Conservation (phyloP, 768 basidiomycete species). For the Russula sp. region DNA sequence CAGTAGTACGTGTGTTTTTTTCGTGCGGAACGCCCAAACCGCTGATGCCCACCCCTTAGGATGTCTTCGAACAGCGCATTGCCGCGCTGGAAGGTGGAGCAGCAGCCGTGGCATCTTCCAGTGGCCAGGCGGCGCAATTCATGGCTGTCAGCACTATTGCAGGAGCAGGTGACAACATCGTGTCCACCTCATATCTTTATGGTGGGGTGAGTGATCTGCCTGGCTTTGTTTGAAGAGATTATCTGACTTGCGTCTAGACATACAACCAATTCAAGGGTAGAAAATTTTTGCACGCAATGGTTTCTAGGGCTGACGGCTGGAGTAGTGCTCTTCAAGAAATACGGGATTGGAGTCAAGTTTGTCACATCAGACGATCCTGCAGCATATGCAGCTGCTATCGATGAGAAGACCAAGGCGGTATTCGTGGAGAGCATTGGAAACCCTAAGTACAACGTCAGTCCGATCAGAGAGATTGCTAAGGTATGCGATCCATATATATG, state of each 20-base stretch:
- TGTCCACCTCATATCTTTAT: conserved; percentile 62
- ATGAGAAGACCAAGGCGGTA: conserved; percentile 71
- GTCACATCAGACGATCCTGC: conserved; percentile 50
- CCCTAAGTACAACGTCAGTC: conserved; percentile 63
- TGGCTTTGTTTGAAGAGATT: neutral
- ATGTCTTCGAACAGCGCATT: conserved; percentile 74
- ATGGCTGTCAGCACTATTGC: conserved; percentile 43
- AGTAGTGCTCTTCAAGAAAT: conserved; percentile 60
- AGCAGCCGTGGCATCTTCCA: conserved; percentile 67
- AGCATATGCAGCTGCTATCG: conserved; percentile 60
- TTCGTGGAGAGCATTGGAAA: conserved; percentile 78
- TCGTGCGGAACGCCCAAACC: neutral
- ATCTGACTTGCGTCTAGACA: conserved; percentile 35
- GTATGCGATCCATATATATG: conserved; percentile 29
- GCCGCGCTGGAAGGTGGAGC: conserved; percentile 76
- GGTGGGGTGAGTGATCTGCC: conserved; percentile 47
- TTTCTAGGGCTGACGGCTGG: neutral
- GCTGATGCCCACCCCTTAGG: conserved; percentile 34
- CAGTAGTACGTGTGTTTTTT: conserved; percentile 41
- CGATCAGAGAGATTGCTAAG: conserved; percentile 64
- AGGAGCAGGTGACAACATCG: conserved; percentile 67
- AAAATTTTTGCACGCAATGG: neutral
- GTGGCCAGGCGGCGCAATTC: conserved; percentile 76
- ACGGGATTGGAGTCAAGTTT: conserved; percentile 60
- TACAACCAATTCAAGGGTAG: conserved; percentile 69